A percentile compares a stretch with the other conserved stretches of the same genome.
Evolutionary conservation across 352 stramenopile genomes (phyloP).

Genomic region (Phytophthora crassamura): DNA sequence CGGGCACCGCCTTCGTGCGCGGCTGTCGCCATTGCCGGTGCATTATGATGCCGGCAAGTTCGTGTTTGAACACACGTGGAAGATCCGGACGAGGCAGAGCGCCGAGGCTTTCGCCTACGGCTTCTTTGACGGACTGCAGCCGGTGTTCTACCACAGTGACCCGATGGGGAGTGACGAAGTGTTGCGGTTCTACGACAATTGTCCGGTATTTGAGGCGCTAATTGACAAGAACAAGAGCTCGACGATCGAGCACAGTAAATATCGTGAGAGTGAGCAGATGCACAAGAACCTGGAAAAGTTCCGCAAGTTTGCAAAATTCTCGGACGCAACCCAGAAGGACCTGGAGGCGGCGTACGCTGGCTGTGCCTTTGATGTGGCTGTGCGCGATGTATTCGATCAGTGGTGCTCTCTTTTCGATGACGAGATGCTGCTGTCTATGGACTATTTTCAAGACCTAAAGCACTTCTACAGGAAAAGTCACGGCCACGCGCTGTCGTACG

Average conservation of each 20-base stretch:
- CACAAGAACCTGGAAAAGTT: constrained; percentile 57
- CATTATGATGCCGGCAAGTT: constrained; percentile 49
- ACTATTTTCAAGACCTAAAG: constrained; percentile 90
- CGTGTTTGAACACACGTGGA: constrained; percentile 84
- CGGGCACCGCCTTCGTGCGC: constrained; percentile 56
- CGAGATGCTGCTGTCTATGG: constrained; percentile 76
- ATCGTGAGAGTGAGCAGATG: constrained; percentile 64
- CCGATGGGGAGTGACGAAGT: constrained; percentile 63
- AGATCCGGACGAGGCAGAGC: constrained; percentile 80
- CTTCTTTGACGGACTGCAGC: constrained; percentile 71
- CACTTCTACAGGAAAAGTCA: constrained; percentile 89
- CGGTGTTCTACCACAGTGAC: constrained; percentile 59
- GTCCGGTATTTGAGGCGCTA: constrained; percentile 56
- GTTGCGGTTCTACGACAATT: constrained; percentile 89
- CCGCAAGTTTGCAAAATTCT: constrained; percentile 32
- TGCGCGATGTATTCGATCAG: constrained; percentile 46
- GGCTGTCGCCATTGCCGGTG: constrained; percentile 37
- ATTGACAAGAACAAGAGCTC: constrained; percentile 75
- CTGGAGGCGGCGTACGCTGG: constrained; percentile 80
- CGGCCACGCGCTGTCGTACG: constrained; percentile 69
- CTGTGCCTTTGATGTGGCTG: constrained; percentile 83
- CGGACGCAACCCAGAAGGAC: constrained; percentile 51
- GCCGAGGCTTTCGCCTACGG: constrained; percentile 77
- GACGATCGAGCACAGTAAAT: constrained; percentile 60
- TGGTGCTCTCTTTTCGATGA: constrained; percentile 79